Conservation (phyloP, 768 basidiomycete species). For the Leucogyrophana mollusca region DNA sequence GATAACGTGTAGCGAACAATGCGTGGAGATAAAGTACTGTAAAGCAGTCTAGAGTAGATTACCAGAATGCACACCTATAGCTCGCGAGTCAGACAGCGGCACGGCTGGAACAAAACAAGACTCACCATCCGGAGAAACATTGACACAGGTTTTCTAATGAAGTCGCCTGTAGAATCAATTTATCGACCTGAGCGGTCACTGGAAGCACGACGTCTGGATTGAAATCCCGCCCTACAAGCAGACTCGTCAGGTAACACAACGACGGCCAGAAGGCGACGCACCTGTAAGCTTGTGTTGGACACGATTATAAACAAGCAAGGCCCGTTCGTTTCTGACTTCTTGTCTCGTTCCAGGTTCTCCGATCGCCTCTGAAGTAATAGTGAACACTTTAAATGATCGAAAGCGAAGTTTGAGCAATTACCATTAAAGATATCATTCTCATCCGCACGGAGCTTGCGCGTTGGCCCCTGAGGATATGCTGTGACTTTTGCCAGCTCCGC, state of each 20-base stretch:
- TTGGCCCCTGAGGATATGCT: constrained; percentile 76
- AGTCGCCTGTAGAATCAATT: constrained; percentile 90
- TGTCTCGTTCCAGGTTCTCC: constrained; percentile 60
- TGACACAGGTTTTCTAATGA: constrained; percentile 95
- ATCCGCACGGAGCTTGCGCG: constrained; percentile 82
- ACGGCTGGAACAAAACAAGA: not conserved
- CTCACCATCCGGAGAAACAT: constrained; percentile 92
- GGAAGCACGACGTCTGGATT: constrained; percentile 74
- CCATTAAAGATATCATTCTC: constrained; percentile 95
- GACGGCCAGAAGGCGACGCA: constrained; percentile 27
- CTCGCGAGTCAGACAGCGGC: constrained; percentile 1
- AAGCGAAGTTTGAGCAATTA: constrained; percentile 29
- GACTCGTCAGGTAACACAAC: not conserved
- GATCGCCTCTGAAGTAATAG: constrained; percentile 33
- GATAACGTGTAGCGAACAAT: constrained; percentile 10
- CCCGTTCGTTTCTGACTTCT: constrained; percentile 90
- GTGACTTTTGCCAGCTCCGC: constrained; percentile 65
- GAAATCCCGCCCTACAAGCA: constrained; percentile 79
- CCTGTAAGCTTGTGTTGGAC: constrained; percentile 95
- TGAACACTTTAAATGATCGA: not conserved
- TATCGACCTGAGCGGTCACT: constrained; percentile 87
- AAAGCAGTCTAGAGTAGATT: constrained; percentile 19
- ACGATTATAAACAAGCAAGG: constrained; percentile 89
- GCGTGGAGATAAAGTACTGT: constrained; percentile 11
- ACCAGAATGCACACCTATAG: constrained; percentile 77